Evolutionary conservation across 495 filamentous ascomycete species (phyloP).

Genomic region (Annulohypoxylon bovei): DNA sequence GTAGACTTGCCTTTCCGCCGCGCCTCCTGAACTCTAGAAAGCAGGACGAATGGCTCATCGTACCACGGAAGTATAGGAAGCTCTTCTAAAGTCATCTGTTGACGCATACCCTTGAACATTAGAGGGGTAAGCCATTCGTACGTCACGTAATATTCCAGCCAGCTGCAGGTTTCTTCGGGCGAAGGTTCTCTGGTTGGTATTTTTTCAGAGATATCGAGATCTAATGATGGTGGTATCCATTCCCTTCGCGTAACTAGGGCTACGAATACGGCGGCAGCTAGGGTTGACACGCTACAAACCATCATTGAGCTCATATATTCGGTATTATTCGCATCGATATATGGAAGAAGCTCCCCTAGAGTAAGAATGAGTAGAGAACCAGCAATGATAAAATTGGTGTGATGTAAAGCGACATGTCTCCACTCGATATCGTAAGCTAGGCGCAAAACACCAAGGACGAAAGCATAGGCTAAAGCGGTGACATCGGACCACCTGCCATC

Average conservation of each 20-base stretch:
- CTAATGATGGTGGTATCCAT: slow-evolving; percentile 51
- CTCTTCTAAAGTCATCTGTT: slow-evolving; percentile 56
- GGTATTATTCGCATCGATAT: slow-evolving; percentile 39
- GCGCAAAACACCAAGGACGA: slow-evolving; percentile 50
- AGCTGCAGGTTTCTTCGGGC: slow-evolving; percentile 61
- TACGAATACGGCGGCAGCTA: slow-evolving; percentile 45
- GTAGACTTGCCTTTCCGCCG: slow-evolving; percentile 54
- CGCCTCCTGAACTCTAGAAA: slow-evolving; percentile 51
- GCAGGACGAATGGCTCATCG: slow-evolving; percentile 57
- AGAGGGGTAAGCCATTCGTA: slow-evolving; percentile 62
- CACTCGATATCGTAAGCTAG: slow-evolving; percentile 48
- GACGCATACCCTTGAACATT: slow-evolving; percentile 55
- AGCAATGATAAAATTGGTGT: slow-evolving; percentile 49
- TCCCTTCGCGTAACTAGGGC: slow-evolving; percentile 50
- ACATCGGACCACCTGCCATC: slow-evolving; percentile 45
- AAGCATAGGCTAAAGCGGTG: slow-evolving; percentile 44
- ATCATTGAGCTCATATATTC: slow-evolving; percentile 28
- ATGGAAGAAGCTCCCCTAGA: slow-evolving; percentile 47
- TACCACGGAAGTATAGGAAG: slow-evolving; percentile 61
- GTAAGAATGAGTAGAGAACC: slow-evolving; percentile 42
- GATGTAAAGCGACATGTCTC: slow-evolving; percentile 52
- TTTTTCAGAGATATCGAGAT: slow-evolving; percentile 40
- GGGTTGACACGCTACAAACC: slow-evolving; percentile 40
- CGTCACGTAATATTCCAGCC: slow-evolving; percentile 58
- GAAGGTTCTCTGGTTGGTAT: slow-evolving; percentile 47